Evolutionary conservation across 176 grass and related monocot species (phyloP).

Genomic region (Eragrostis nindensis): DNA sequence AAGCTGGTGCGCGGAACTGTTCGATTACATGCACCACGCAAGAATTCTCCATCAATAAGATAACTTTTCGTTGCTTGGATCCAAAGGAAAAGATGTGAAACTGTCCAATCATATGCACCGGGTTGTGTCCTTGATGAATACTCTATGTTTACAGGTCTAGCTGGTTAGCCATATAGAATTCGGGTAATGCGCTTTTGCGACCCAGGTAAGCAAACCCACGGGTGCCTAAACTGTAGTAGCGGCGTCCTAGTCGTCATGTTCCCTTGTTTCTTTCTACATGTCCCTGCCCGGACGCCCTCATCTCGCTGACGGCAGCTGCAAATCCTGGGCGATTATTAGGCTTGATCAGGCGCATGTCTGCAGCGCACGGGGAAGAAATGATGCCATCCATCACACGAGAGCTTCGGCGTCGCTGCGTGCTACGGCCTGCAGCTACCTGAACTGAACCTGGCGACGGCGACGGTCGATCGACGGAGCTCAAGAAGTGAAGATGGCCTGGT

Average conservation of each 20-base stretch:
- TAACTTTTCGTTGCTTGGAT: constrained; percentile 29
- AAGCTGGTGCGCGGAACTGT: neutral
- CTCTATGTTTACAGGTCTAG: neutral
- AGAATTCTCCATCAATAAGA: neutral
- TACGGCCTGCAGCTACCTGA: no score
- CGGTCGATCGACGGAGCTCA: neutral
- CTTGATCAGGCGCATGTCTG: neutral
- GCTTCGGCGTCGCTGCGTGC: no score
- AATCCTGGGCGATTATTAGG: neutral
- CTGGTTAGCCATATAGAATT: neutral
- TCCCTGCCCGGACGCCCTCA: neutral
- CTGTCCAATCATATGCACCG: neutral
- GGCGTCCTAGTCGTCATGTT: neutral
- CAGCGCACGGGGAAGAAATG: no score
- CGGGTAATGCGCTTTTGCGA: neutral
- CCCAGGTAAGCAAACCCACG: constrained; percentile 17
- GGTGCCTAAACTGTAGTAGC: constrained; percentile 6
- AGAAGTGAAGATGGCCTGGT: neutral
- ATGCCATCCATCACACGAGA: no score
- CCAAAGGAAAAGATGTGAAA: constrained; percentile 18
- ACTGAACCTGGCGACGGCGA: no score
- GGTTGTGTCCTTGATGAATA: neutral
- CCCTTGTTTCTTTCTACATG: constrained; percentile 24
- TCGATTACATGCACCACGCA: neutral
- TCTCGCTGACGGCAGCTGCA: neutral